These are phyloP conservation scores for Talaromyces albobiverticillius DNA, from an alignment of 2,329 filamentous ascomycete genomes.

Conservation along the genomic window DNA sequence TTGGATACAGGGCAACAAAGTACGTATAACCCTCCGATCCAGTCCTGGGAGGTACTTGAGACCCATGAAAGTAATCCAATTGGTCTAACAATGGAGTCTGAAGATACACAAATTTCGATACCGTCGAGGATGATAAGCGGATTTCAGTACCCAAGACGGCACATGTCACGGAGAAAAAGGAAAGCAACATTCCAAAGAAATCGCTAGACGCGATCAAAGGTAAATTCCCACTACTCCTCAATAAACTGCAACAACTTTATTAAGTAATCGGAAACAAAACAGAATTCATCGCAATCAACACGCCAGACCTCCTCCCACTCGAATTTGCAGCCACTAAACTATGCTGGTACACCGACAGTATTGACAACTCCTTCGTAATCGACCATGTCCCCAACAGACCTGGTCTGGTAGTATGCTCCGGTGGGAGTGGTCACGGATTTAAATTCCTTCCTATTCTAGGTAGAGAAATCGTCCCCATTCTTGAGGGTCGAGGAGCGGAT, in stretches of 20 bases:
- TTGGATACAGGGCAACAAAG: constrained; percentile 52
- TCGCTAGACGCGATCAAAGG: neutral
- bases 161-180: neutral
- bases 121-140: constrained; percentile 27
- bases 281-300: constrained; percentile 13
- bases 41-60: too few species aligned
- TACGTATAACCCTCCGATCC: too few species aligned
- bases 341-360: constrained; percentile 59
- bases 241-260: constrained; percentile 17
- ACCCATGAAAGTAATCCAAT: too few species aligned
- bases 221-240: neutral
- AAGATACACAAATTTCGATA: constrained; percentile 44
- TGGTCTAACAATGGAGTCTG: constrained; percentile 22
- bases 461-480: constrained; percentile 6
- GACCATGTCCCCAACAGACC: constrained; percentile 49
- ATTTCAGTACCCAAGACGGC: neutral
- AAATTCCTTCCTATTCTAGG: constrained; percentile 60
- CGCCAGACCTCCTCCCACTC: constrained; percentile 25
- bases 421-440: constrained; percentile 61
- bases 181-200: neutral
- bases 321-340: constrained; percentile 44
- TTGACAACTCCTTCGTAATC: constrained; percentile 56
- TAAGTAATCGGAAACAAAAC: constrained; percentile 23
- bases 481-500: constrained; percentile 23
- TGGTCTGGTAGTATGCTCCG: constrained; percentile 58